phyloP scores from a whole-genome alignment of 2,329 filamentous ascomycete species.

The Xylariomycetidae sp. region DNA sequence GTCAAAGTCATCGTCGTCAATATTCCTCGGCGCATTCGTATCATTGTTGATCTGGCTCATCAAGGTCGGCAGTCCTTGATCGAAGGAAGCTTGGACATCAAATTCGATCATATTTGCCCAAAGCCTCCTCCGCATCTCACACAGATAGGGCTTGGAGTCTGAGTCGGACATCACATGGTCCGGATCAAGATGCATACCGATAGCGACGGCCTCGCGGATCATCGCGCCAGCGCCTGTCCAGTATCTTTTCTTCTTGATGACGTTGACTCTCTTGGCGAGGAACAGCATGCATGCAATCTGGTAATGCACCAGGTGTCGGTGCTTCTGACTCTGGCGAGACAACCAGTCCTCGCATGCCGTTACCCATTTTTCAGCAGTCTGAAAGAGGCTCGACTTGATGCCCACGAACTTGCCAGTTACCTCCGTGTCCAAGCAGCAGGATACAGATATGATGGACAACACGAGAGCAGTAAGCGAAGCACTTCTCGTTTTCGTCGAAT shows the following conservation, averaged over 20 bases:
- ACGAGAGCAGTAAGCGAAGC: conserved; percentile 52
- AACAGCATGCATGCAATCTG: conserved; percentile 55
- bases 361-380: conserved; percentile 51
- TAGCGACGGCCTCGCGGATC: conserved; percentile 51
- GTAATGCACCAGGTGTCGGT: conserved; percentile 54
- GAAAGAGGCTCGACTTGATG: conserved; percentile 51
- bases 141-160: conserved; percentile 52
- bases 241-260: conserved; percentile 59
- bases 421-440: conserved; percentile 50
- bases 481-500: conserved; percentile 35
- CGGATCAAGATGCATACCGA: conserved; percentile 55
- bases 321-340: conserved; percentile 52
- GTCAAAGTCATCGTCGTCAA: conserved; percentile 53
- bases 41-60: conserved; percentile 52
- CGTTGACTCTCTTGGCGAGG: conserved; percentile 55
- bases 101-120: conserved; percentile 59
- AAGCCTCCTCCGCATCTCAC: conserved; percentile 55
- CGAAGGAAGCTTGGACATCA: conserved; percentile 56
- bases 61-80: conserved; percentile 53
- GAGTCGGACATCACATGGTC: conserved; percentile 47
- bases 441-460: conserved; percentile 55
- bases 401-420: conserved; percentile 49
- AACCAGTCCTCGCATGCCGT: conserved; percentile 50
- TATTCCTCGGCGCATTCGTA: conserved; percentile 48
- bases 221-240: conserved; percentile 53